These are phyloP conservation scores for Phytopythium montanum DNA, from an alignment of 352 stramenopile genomes.

Conservation along the genomic window DNA sequence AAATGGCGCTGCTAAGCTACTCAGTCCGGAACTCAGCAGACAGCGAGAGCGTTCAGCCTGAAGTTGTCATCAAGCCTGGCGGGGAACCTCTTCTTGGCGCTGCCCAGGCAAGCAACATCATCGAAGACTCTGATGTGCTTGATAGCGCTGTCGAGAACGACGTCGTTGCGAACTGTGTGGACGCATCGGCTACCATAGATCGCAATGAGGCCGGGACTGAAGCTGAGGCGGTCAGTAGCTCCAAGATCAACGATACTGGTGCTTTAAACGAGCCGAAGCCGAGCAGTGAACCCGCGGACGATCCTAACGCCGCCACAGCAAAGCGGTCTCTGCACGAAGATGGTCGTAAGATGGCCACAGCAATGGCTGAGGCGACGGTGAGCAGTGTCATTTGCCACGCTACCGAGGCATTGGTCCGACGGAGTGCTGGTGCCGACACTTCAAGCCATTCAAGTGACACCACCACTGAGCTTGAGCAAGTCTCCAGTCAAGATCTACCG, in stretches of 20 bases:
- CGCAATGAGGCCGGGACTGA: neutral
- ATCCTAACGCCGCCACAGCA: neutral
- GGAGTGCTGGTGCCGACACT: neutral
- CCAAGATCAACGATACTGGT: neutral
- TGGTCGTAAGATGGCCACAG: neutral
- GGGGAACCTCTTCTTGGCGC: neutral
- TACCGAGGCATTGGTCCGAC: neutral
- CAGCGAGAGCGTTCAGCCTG: neutral
- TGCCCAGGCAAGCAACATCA: too few species aligned
- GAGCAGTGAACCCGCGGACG: neutral
- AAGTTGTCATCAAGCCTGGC: neutral
- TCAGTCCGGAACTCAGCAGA: neutral
- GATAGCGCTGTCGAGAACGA: neutral
- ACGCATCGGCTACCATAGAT: too few species aligned
- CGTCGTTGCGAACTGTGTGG: neutral
- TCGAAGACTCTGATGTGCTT: neutral
- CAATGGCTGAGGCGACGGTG: neutral
- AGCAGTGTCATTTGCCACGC: neutral
- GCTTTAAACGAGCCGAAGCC: neutral
- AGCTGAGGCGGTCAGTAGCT: neutral
- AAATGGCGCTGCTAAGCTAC: neutral
- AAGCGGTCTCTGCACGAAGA: neutral
- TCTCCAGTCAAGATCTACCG: neutral
- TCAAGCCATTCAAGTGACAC: neutral
- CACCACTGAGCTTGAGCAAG: neutral